Base-by-base conservation (phyloP, 257 asterid species). In the Primulina tabacum region DNA sequence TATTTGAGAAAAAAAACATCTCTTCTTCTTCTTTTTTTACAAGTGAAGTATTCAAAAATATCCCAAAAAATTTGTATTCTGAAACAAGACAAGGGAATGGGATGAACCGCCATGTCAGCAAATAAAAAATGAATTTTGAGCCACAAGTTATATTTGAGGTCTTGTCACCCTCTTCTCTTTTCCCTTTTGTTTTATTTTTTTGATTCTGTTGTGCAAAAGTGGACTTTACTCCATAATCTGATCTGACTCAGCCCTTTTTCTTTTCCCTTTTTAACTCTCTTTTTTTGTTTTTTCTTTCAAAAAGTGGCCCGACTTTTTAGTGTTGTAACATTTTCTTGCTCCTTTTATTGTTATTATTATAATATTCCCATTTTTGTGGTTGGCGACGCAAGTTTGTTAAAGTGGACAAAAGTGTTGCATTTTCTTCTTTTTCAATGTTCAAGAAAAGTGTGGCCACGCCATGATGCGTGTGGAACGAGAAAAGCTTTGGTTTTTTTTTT, bases 141-240 rank as follows among this genome's bases (percentile, higher is more conserved):
- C 96, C 98, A 90, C 96, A 85, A 85, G 74, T 83, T 86, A 47
- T 88, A 6, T 82, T 21, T 62, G 59, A 83, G 82, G 81, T 79
- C 71, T 65, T 76, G 78, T 75, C 75, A 50, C 2, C 20, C 20
- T 50, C 70, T 67, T 69, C 76, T 67, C 78, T 81, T 80, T 79
- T 70, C 74, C 77, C 66, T 71, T 76, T 75, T 72, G 72, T 71
- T 73, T 73, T 76, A 61, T 70, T 72, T 77, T 77, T 77, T 76
- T 83, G 78, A 80, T 83, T 76, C 75, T 78, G 64, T 62, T 73
- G 55, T 71, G 78, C 81, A 18, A 71, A 84, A 86, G 73, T 84
- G 86, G 81, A 65, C 81, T 50, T 79, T 71, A 55, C 64, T 64
- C 81, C 77, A 76, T 78, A 20, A 69, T 80, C 86, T 70, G 86